Evolutionary conservation across 2,329 filamentous ascomycete genomes (phyloP).

Genomic region (Cladosporium sp.): DNA sequence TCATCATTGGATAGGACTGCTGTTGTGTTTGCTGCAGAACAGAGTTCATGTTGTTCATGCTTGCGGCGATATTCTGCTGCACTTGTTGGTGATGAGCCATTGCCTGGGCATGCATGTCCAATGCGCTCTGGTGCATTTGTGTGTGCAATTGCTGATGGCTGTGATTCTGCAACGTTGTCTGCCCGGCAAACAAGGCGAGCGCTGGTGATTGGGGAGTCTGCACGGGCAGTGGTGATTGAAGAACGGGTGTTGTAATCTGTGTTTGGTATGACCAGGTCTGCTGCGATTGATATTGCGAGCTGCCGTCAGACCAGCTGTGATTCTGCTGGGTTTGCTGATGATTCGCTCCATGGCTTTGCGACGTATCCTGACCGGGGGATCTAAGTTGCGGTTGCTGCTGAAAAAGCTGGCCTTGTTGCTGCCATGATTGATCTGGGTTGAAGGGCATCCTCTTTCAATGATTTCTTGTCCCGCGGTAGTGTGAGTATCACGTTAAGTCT

Average conservation of each 20-base stretch:
- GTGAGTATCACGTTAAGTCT: background rate
- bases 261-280: constrained; percentile 8
- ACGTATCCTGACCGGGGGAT: no score
- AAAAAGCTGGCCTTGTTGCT: background rate
- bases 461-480: background rate
- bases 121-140: constrained; percentile 3
- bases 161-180: background rate
- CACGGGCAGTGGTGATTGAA: background rate
- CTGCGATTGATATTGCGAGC: background rate
- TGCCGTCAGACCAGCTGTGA: constrained; percentile 1
- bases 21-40: background rate
- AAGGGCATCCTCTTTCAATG: background rate
- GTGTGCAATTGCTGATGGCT: constrained; percentile 2
- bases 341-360: background rate
- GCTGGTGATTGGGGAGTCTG: background rate
- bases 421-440: constrained; percentile 2
- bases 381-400: background rate
- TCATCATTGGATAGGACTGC: background rate
- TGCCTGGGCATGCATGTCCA: background rate
- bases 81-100: constrained; percentile 1
- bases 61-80: background rate
- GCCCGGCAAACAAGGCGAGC: background rate
- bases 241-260: background rate
- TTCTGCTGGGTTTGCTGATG: constrained; percentile 6
- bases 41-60: background rate